Evolutionary conservation across 2,329 filamentous ascomycete species (phyloP), one percentile per base, ranked within the genome.

Genomic region (Lasiodiplodia theobromae): DNA sequence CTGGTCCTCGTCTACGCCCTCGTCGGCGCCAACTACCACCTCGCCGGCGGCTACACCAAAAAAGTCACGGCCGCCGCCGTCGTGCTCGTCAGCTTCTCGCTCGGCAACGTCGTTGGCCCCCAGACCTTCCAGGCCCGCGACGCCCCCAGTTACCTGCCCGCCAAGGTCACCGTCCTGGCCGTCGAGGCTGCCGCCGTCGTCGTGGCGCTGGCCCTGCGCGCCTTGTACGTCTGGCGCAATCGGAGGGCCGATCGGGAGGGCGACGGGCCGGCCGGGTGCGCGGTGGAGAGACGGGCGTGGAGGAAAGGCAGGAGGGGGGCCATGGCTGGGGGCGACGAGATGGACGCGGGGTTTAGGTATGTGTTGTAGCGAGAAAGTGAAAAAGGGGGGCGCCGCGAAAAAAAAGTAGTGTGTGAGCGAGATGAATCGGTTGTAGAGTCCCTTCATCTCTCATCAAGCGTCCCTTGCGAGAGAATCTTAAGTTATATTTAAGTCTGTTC

Each of bases 71-170:
- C 75, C 69, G 77, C 77, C 67, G 78, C 77, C 4, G 69, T 77
- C 4, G 70, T 79, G 6, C 66, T 80, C 11, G 78, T 82, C 65
- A 78, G 77, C 0, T 82, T 81, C 38, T 81, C 79, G 68, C 72
- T 78, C 10, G 84, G 77, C 0, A 79, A 79, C 47, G 78, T 79
- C 18, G 77, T 79, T 38, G 77, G 86, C 75, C 79, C 75, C 60
- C 78, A 77, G 60, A 76, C 74, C 2, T 77, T 76, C 67, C 72
- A 72, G 6, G 70, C 73, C 0, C 44, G 70, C 31, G 74, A 78
- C 28, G 77, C 77, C 12, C 72, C 72, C 8, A 34, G 56, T 1
- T 74, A 73, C 57, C 38, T 81, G 1, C 80, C 81, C 2, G 82
- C 82, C 1, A 84, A 84, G 68, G 79, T 82, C 37, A 77, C 79